Evolutionary conservation across 2,329 filamentous ascomycete genomes (phyloP).

Genomic region (Thielaviopsis musarum): DNA sequence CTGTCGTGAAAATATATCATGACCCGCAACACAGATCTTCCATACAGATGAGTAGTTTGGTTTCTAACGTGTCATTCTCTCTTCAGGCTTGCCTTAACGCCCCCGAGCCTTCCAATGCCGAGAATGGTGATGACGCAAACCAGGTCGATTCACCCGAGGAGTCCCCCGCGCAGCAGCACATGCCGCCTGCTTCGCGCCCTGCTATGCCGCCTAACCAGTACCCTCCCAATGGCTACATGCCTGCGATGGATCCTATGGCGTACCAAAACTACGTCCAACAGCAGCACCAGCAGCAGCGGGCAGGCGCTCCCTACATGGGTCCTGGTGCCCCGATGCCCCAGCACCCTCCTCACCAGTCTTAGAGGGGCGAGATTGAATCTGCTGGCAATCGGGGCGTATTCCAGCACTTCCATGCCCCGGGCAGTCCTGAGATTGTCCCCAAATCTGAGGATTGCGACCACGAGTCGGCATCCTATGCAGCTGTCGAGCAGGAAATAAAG

Average conservation of each 20-base stretch:
- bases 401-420: too few species aligned
- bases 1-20: conserved; percentile 15
- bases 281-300: conserved; percentile 21
- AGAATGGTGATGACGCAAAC: conserved; percentile 62
- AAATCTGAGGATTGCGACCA: too few species aligned
- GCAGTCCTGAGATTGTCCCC: too few species aligned
- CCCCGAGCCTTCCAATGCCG: conserved; percentile 67
- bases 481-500: too few species aligned
- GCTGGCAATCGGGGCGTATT: too few species aligned
- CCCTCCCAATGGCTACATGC: conserved; percentile 45
- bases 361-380: conserved; percentile 15
- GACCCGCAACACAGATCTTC: conserved; percentile 6
- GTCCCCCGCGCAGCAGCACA: conserved; percentile 49
- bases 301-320: conserved; percentile 62
- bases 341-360: conserved; percentile 68
- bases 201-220: conserved; percentile 29
- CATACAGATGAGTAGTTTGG: neutral
- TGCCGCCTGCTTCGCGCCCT: conserved; percentile 35
- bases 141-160: conserved; percentile 87
- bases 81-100: conserved; percentile 88
- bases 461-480: too few species aligned
- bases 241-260: conserved; percentile 55
- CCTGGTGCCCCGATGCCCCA: conserved; percentile 64
- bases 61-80: conserved; percentile 9
- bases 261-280: conserved; percentile 72